These are phyloP conservation scores for Triangularia setosa DNA, from an alignment of 2,329 filamentous ascomycete genomes.

Conservation along the genomic window DNA sequence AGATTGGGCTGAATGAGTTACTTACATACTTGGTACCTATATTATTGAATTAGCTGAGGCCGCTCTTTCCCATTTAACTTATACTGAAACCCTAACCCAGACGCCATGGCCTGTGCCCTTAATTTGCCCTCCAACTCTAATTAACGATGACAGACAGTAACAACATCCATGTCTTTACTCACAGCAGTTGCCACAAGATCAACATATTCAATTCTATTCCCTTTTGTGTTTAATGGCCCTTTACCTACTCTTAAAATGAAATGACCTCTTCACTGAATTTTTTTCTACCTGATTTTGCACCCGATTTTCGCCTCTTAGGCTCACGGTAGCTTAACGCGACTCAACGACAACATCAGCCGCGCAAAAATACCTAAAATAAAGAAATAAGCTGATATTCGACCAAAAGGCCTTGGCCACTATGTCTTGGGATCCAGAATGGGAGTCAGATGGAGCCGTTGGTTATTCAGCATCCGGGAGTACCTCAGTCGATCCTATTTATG, in stretches of 20 bases:
- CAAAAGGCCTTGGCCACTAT: neutral
- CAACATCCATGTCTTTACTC: neutral
- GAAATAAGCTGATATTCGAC: neutral
- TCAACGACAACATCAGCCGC: neutral
- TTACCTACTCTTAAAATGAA: neutral
- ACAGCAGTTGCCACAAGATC: neutral
- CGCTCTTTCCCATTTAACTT: neutral
- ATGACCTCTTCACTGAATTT: neutral
- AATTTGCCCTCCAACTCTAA: neutral
- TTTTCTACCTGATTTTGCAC: neutral
- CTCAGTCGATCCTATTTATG: neutral
- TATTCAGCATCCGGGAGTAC: neutral
- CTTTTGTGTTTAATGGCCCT: neutral
- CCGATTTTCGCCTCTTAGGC: neutral
- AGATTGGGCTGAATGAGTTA: neutral
- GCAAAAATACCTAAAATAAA: neutral
- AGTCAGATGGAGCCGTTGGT: neutral
- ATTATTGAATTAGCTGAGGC: neutral
- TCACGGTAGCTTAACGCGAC: neutral
- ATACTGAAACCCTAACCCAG: neutral
- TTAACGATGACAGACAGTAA: neutral
- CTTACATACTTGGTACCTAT: neutral
- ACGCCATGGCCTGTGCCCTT: neutral
- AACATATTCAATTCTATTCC: neutral
- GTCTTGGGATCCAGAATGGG: slow-evolving; percentile 20